Evolutionary conservation across 495 filamentous ascomycete genomes (phyloP).

Genomic region (Penicillium coprophilum): DNA sequence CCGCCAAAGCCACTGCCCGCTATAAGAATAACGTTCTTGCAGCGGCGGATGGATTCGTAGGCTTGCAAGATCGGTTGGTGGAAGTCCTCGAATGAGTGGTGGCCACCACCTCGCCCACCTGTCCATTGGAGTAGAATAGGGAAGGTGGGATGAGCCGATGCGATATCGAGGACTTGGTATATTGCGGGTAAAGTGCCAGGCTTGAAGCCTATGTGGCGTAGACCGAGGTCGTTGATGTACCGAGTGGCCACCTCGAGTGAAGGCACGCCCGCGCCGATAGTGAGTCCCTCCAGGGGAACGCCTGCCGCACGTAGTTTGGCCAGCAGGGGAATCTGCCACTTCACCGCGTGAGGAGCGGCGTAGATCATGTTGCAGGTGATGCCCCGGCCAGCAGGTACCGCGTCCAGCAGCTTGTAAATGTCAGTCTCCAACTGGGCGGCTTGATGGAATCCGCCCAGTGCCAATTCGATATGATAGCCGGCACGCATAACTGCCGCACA

Average conservation of each 20-base stretch:
- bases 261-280: slow-evolving; percentile 50
- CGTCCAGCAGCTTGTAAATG: slow-evolving; percentile 38
- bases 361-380: slow-evolving; percentile 95
- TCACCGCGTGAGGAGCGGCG: slow-evolving; percentile 92
- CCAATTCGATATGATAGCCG: slow-evolving; percentile 89
- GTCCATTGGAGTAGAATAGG: slow-evolving; percentile 52
- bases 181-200: slow-evolving; percentile 46
- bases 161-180: slow-evolving; percentile 46
- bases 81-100: slow-evolving; percentile 54
- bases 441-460: slow-evolving; percentile 88
- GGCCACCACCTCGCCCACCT: slow-evolving; percentile 51
- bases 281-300: slow-evolving; percentile 86
- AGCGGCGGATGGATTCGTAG: too few species aligned
- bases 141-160: slow-evolving; percentile 43
- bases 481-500: slow-evolving; percentile 90
- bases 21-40: too few species aligned
- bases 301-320: slow-evolving; percentile 80
- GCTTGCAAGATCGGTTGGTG: slow-evolving; percentile 41
- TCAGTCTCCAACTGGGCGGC: slow-evolving; percentile 82
- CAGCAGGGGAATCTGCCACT: slow-evolving; percentile 93
- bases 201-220: slow-evolving; percentile 50
- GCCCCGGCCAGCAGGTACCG: slow-evolving; percentile 74
- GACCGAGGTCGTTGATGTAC: slow-evolving; percentile 44
- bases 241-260: slow-evolving; percentile 44
- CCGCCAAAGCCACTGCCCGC: too few species aligned